Evolutionary conservation across 306 rosid species (phyloP), one percentile per base, ranked within the genome.

Genomic region (Dryas alaskensis): DNA sequence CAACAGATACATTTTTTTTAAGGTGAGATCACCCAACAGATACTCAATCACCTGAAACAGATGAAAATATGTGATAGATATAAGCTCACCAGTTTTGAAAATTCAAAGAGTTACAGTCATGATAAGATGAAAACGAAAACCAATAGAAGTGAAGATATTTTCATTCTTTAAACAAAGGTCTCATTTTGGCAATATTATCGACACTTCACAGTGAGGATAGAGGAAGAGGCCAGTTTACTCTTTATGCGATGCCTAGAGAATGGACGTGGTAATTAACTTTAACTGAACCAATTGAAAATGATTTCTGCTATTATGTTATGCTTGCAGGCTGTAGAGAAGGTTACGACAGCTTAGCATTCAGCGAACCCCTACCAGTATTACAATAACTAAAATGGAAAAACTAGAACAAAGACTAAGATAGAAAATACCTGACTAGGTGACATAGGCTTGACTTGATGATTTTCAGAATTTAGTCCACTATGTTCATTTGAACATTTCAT

Each of bases 31-130:
- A 75, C 80, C 82, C 70, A 89, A 57, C 74, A 93, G 58, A 85
- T 86, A 93, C 48, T 79, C 88, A 59, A 76, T 91, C 74, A 88
- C 88, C 98, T 93, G 67, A 62, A 60, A 57, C 8, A 45, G 60
- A 67, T 37, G 79, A 84, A 65, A 81, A 82, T 45, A 44, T 52
- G 4, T 4, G 10, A 58, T 42, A 74, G n/a, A 52, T 25, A 55
- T 47, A 14, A 16, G 37, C 27, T 52, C 63, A 49, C 44, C 8
- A 46, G 3, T 64, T 7, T 31, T 27, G 13, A 27, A 60, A 40
- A 49, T 45, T 54, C 4, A 52, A 13, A 3, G 3, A 10, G 14
- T 2, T 0, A 4, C 7, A 62, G 67, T 37, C 37, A 31, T 31
- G 37, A 31, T 31, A 31, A 31, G 37, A 64, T 1, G 25, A 27